Base-by-base conservation (phyloP, 192 early-diverging fungal species). In the Backusella parvicylindrica region DNA sequence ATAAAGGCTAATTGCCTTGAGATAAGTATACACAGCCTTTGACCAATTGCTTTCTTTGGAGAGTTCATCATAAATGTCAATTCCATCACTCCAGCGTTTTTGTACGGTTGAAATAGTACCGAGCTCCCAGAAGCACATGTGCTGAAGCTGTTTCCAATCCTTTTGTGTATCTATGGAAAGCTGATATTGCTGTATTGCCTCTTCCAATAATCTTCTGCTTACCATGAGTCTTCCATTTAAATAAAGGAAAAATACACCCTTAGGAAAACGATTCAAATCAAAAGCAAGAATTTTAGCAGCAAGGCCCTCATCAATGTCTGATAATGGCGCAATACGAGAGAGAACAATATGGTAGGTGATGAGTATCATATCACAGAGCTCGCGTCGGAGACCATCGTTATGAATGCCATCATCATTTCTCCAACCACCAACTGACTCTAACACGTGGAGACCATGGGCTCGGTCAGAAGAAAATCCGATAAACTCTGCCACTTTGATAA, bases 91-190 rank as follows among this genome's bases (percentile, higher is more conserved):
- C 85, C 90, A 95, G 36, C 90, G 83, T 0, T 81, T 79, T 23
- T 91, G 78, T 47, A 91, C 84, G 80, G 91, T 88, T 66, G 86
- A 85, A 64, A 87, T 88, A 41, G 92, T 81, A 15, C 91, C 87
- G 18, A 92, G 82, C 73, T 96, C 95, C 93, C 94, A 97, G 69
- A 91, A 91, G 68, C 92, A 93, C 65, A 94, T 88, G 71, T 97
- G 95, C 40, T 86, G 86, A 35, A 97, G 81, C 77, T 94, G 92
- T 8, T 88, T 83, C 94, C 94, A 97, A 30, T 90, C 85, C 13
- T 81, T 77, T 50, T 89, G 88, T 0, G 91, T 80, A 1, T 81
- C 76, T 50, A 93, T 86, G 6, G 86, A 87, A 15, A 75, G 75
- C 21, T 81, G 74, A 72, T 92, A 94, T 37, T 88, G 85, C 6